A percentile compares a stretch with the other conserved stretches of the same genome.
These are phyloP conservation scores for Pseudogymnoascus sp. DNA, from an alignment of 2,329 filamentous ascomycete genomes.

Conservation along the genomic window DNA sequence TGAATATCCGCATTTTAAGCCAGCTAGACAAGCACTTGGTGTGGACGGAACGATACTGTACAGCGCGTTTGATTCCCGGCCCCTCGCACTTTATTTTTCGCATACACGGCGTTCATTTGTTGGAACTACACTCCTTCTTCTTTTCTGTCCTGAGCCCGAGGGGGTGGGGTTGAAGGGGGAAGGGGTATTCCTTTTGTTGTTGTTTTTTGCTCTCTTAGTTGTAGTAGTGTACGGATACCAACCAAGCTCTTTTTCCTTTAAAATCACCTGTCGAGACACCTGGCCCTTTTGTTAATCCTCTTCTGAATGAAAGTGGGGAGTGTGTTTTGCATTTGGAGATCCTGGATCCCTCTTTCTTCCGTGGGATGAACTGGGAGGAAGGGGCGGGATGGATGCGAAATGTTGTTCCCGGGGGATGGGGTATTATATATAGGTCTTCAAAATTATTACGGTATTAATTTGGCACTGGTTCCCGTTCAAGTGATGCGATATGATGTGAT, in stretches of 20 bases:
- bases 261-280: neutral
- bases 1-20: neutral
- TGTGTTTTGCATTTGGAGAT: neutral
- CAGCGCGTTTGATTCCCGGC: neutral
- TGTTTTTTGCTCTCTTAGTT: neutral
- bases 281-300: neutral
- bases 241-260: neutral
- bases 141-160: neutral
- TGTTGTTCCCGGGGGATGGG: neutral
- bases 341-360: neutral
- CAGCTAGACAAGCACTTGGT: neutral
- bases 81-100: neutral
- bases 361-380: neutral
- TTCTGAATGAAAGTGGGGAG: neutral
- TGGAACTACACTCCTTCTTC: neutral
- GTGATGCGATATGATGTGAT: neutral
- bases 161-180: too few relatives aligned
- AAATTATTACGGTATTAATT: slow-evolving; percentile 7
- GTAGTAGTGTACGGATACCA: neutral
- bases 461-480: neutral
- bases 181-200: neutral
- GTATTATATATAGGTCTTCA: neutral
- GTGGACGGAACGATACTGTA: neutral
- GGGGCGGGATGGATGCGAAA: neutral
- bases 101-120: neutral